Percentiles rank a stretch among this genome's conserved stretches.
Conservation (phyloP, 2,329 filamentous ascomycete species). For the Capronia epimyces region DNA sequence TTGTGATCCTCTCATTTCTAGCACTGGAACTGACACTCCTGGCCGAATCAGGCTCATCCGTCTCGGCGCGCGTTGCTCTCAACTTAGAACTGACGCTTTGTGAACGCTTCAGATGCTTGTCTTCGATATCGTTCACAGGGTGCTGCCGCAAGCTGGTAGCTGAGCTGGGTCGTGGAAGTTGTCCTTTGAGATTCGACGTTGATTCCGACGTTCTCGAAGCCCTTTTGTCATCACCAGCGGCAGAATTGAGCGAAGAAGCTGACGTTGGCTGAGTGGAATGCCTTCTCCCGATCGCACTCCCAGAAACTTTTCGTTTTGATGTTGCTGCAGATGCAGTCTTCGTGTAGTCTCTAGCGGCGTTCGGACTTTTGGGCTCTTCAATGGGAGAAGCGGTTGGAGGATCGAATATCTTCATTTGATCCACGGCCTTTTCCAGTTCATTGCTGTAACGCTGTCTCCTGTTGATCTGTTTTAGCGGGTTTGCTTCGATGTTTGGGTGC, state of each 20-base stretch:
- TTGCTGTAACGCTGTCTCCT: not conserved
- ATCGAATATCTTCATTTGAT: constrained; percentile 27
- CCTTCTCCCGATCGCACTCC: constrained; percentile 7
- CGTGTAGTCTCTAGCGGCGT: not conserved
- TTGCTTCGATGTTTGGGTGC: constrained; percentile 27
- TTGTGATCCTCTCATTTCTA: constrained; percentile 23
- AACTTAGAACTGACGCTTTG: constrained; percentile 15
- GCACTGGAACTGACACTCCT: not conserved
- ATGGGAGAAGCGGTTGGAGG: constrained; percentile 22
- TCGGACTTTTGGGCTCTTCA: constrained; percentile 5
- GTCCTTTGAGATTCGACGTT: not conserved
- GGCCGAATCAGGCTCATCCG: not conserved
- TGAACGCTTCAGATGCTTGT: constrained; percentile 13
- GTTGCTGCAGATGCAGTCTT: constrained; percentile 5
- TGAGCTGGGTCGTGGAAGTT: constrained; percentile 4
- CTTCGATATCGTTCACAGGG: not conserved
- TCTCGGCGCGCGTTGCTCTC: not conserved
- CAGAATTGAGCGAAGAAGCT: not conserved
- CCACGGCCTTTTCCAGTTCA: constrained; percentile 22
- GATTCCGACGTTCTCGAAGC: not conserved
- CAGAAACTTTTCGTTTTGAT: constrained; percentile 9
- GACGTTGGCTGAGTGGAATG: constrained; percentile 19
- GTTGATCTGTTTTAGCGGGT: constrained; percentile 2
- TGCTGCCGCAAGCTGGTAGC: constrained; percentile 1
- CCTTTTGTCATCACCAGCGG: not conserved